Conservation (phyloP, 140 eudicot genomes). For the Senecio squalidus region DNA sequence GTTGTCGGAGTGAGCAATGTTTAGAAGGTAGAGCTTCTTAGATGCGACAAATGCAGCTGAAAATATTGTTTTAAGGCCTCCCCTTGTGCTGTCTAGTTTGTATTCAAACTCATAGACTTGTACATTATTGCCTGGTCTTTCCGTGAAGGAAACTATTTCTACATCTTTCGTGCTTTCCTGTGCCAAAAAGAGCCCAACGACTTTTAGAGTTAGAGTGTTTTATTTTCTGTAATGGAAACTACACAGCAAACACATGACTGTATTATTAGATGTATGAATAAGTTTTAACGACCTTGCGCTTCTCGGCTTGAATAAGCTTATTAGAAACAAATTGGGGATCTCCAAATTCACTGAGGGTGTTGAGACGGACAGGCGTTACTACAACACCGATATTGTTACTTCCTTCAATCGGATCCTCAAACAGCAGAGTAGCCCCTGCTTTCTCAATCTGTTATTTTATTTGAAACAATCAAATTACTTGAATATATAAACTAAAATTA, state of each 20-base stretch:
- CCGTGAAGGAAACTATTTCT: slow-evolving; percentile 50
- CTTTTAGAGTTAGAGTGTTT: not conserved
- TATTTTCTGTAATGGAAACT: too few relatives aligned
- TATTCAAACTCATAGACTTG: slow-evolving; percentile 83
- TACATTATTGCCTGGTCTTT: slow-evolving; percentile 47
- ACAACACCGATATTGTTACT: slow-evolving; percentile 87
- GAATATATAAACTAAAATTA: not conserved
- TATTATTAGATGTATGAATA: too few relatives aligned
- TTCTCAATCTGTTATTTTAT: slow-evolving; percentile 53
- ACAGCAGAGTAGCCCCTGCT: slow-evolving; percentile 82
- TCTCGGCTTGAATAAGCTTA: slow-evolving; percentile 89
- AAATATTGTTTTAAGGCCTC: slow-evolving; percentile 77
- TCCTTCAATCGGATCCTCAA: slow-evolving; percentile 67
- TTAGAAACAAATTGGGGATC: slow-evolving; percentile 78
- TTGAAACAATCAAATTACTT: not conserved
- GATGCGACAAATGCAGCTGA: slow-evolving; percentile 76
- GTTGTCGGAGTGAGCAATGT: slow-evolving; percentile 62
- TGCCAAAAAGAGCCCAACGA: not conserved
- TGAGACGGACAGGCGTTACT: slow-evolving; percentile 69
- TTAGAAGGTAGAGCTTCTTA: slow-evolving; percentile 76
- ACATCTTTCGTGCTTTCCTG: slow-evolving; percentile 93
- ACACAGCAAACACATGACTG: too few relatives aligned
- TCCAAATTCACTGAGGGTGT: slow-evolving; percentile 59
- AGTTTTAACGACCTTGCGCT: slow-evolving; percentile 95
- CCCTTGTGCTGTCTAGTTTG: slow-evolving; percentile 74